Conservation (phyloP, 1,284 basidiomycete species). For the Heliocybe sulcata region DNA sequence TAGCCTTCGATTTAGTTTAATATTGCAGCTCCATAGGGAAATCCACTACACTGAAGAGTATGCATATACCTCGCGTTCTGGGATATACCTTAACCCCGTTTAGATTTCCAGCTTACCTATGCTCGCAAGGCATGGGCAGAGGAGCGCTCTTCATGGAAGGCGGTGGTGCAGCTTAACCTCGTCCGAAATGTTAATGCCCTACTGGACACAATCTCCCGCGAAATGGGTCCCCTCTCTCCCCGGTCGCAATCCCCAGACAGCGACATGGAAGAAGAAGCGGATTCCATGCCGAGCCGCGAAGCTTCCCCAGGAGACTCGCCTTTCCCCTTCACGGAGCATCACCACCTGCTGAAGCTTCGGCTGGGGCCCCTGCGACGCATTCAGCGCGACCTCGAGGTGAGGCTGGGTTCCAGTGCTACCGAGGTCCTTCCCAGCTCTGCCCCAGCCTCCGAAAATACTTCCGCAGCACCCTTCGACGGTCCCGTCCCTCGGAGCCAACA, state of each 20-base stretch:
- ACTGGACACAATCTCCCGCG: slow-evolving; percentile 45
- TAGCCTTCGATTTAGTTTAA: not conserved
- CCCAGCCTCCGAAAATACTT: not conserved
- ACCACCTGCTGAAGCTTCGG: slow-evolving; percentile 48
- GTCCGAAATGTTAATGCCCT: slow-evolving; percentile 60
- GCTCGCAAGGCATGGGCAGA: slow-evolving; percentile 59
- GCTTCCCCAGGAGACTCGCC: slow-evolving; percentile 7
- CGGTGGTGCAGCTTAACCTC: slow-evolving; percentile 71
- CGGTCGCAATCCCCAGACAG: slow-evolving; percentile 10
- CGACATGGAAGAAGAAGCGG: slow-evolving; percentile 22
- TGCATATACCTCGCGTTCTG: not conserved
- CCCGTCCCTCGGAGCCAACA: slow-evolving; percentile 21
- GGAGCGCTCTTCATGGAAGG: slow-evolving; percentile 63
- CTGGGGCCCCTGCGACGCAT: slow-evolving; percentile 51
- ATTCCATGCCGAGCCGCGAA: slow-evolving; percentile 2
- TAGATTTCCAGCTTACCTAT: slow-evolving; percentile 69
- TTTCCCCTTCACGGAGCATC: slow-evolving; percentile 45
- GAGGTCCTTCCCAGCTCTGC: slow-evolving; percentile 34
- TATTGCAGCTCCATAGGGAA: slow-evolving; percentile 33
- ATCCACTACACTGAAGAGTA: slow-evolving; percentile 48
- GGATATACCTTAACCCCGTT: not conserved
- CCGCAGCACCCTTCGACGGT: slow-evolving; percentile 9
- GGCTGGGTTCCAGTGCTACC: slow-evolving; percentile 47
- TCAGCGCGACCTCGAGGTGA: slow-evolving; percentile 50
- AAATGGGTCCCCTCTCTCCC: slow-evolving; percentile 29